Conservation (phyloP, 2,329 filamentous ascomycete genomes). For the Stemphylium beticola region DNA sequence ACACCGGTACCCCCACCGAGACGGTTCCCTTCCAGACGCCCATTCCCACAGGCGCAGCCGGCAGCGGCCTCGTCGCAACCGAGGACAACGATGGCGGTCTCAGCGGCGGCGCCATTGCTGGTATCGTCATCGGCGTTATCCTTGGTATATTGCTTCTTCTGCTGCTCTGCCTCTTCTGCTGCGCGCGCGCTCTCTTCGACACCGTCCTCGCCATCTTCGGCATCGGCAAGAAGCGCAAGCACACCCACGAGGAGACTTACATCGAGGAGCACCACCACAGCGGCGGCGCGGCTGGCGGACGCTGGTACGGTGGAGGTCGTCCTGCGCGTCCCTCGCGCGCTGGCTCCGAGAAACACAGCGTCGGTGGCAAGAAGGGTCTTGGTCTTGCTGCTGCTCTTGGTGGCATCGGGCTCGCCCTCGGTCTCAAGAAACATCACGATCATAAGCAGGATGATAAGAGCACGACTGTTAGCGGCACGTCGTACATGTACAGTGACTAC, state of each 20-base stretch:
- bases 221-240: constrained; percentile 57
- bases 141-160: constrained; percentile 70
- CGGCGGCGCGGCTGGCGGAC: constrained; percentile 63
- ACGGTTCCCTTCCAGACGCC: constrained; percentile 59
- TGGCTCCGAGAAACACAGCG: constrained; percentile 40
- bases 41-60: constrained; percentile 60
- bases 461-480: constrained; percentile 47
- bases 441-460: constrained; percentile 52
- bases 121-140: constrained; percentile 78
- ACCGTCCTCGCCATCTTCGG: constrained; percentile 67
- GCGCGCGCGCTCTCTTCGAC: constrained; percentile 61
- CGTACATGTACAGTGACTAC: constrained; percentile 55
- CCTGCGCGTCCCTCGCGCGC: constrained; percentile 45
- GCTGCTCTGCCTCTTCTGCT: constrained; percentile 77
- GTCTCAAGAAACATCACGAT: constrained; percentile 53
- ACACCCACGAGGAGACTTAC: constrained; percentile 63
- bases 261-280: constrained; percentile 68
- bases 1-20: constrained; percentile 53
- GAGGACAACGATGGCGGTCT: constrained; percentile 52
- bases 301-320: constrained; percentile 55
- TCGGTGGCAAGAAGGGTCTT: constrained; percentile 41
- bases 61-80: constrained; percentile 43
- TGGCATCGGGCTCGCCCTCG: constrained; percentile 53
- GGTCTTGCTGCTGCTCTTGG: constrained; percentile 53
- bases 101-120: constrained; percentile 76